Base-by-base conservation (phyloP, 352 stramenopile species). In the Phytopythium mirpurense region DNA sequence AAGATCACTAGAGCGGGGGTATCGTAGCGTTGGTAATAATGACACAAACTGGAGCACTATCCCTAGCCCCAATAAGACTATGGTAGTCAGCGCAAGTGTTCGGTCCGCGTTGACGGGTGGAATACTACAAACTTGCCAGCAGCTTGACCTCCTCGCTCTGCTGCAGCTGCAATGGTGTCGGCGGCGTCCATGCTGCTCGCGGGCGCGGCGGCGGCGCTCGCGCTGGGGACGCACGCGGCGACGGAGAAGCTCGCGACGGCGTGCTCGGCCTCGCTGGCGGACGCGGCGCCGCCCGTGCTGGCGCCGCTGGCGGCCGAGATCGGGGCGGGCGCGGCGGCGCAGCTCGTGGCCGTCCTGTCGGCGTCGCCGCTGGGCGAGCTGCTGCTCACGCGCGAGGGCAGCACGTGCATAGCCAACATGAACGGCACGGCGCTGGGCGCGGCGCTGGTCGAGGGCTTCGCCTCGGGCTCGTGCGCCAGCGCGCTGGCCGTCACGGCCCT, bases 391-490 rank as follows among this genome's bases (percentile, higher is more conserved):
- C 50, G 66, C 10, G 63, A 76, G 16, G 74, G 72, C 34, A 77
- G 65, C 48, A 69, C 61, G 21, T 88, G 77, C 27, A 56, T 88
- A 36, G 74, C 77, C 37, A 83, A 85, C 52, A 74, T 88, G 59
- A 67, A 88, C 60, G 77, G 74, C 53, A 72, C 58, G 7, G 46
- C 65, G 35, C 42, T 88, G 32, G 68, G 70, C 40, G 44, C 74
- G 19, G 64, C 57, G 31, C 36, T 85, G 8, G 37, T 56, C 14
- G 58, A 65, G n/a, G 71, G 63, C n/a, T 52, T 75, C 16, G 35
- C 56, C 29, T 74, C 72, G 23, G 49, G 64, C 14, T 64, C 57
- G 42, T 88, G 77, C 50, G 56, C 57, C 6, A 27, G 55, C 16
- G 66, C 80, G 19, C 34, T 65, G 11, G 59, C 60, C 7, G 38